Evolutionary conservation across 768 basidiomycete species (phyloP).

Genomic region (Kwoniella europaea): DNA sequence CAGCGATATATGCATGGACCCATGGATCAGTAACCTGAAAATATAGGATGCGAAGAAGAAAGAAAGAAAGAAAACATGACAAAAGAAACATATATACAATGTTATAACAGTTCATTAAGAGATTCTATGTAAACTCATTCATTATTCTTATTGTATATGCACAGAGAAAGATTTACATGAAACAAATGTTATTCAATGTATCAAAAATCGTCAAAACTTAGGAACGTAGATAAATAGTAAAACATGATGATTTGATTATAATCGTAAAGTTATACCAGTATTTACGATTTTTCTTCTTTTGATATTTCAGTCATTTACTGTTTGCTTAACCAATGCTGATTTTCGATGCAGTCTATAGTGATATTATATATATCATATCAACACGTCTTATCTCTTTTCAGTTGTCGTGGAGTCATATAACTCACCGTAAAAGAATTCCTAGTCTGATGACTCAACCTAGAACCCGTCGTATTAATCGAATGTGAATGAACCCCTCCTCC

Average conservation of each 20-base stretch:
- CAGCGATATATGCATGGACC: too few species aligned
- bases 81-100: background rate
- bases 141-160: background rate
- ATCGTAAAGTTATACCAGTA: too few species aligned
- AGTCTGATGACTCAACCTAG: constrained; percentile 15
- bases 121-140: too few species aligned
- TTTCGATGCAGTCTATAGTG: constrained; percentile 20
- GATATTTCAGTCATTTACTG: too few species aligned
- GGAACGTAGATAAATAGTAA: too few species aligned
- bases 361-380: background rate
- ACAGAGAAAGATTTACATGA: background rate
- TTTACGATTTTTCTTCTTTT: background rate
- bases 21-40: too few species aligned
- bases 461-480: background rate
- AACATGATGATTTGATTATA: too few species aligned
- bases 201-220: too few species aligned
- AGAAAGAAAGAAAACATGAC: background rate
- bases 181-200: too few species aligned
- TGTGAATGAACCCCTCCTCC: background rate
- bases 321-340: constrained; percentile 32
- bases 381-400: background rate
- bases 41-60: too few species aligned
- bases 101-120: too few species aligned
- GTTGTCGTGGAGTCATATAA: background rate
- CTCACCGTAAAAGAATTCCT: constrained; percentile 23